These are phyloP conservation scores for Solanum lycopersicoides DNA, from an alignment of 257 asterid genomes.

Conservation along the genomic window DNA sequence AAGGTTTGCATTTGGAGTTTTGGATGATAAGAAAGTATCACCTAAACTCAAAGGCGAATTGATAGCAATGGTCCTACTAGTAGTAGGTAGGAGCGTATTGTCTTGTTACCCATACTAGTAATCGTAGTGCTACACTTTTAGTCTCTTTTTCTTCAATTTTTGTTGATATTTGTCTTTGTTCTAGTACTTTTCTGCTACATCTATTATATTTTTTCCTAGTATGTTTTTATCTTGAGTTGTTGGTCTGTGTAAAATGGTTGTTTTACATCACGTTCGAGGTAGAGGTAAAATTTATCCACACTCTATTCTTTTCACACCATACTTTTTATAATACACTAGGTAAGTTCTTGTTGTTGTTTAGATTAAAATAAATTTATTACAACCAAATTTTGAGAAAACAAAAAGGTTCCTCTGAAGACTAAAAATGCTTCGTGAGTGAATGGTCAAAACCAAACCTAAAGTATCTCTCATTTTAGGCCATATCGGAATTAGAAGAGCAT, in stretches of 20 bases:
- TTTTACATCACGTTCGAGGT: not conserved
- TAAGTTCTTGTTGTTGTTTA: not conserved
- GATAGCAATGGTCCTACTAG: not conserved
- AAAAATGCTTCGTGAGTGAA: not conserved
- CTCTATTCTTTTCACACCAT: not conserved
- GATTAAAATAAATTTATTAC: not conserved
- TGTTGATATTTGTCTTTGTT: no score
- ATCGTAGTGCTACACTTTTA: no score
- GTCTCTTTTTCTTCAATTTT: not conserved
- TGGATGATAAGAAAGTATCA: no score
- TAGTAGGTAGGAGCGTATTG: no score
- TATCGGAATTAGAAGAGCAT: not conserved
- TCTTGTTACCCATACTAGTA: not conserved
- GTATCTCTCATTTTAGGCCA: not conserved
- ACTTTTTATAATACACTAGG: not conserved
- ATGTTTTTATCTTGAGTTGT: not conserved
- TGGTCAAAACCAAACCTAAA: not conserved
- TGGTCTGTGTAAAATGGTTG: not conserved
- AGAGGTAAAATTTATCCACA: no score
- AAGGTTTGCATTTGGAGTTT: not conserved
- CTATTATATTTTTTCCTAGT: no score
- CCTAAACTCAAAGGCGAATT: no score
- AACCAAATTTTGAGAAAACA: not conserved
- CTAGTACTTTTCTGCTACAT: not conserved
- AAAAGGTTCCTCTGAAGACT: not conserved